Base-by-base conservation (phyloP, 2,329 filamentous ascomycete genomes). In the Scleromitrula shiraiana region DNA sequence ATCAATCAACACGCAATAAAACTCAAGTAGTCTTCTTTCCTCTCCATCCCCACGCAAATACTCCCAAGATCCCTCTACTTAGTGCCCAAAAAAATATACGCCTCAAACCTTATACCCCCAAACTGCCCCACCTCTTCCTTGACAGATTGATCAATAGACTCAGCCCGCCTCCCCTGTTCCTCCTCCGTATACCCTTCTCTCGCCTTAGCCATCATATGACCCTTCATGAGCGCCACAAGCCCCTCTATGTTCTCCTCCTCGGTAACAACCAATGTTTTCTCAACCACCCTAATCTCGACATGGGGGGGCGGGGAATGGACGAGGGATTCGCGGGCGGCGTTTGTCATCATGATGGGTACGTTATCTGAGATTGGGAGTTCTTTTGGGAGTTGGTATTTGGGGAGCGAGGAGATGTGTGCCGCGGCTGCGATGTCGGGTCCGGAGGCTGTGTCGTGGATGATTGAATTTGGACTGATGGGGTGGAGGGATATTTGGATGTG, bases 401-500 rank as follows among this genome's bases (percentile, higher is more conserved):
- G 44, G 10, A 62, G 55, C 22, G 53, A 26, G 33, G 58, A 47
- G 40, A 61, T 56, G 33, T 63, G 51, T 19, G 60, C 58, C 15
- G 58, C 59, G 38, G 60, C 60, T 22, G 56, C 59, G 2, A 37
- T 37, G 12, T 57, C 61, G 6, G 60, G 62, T 4, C 62, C 61
- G 9, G 60, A 56, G n/a, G 62, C 62, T n/a, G 57, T 62, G 51
- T 63, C 62, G 40, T 64, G 61, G 36, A 64, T 56, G 35, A 64
- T 51, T 8, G 62, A 64, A 19, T 37, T 19, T 5, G 33, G 33
- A 8, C 33, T 19, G 12, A 37, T 37, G 15, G 17, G 33, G 19
- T 57, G 22, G 12, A 53, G 38, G 14, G 62, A 62, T 4, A 51
- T 60, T 50, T 63, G 61, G 35, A 62, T 57, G 55, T 61, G 26